Conservation (phyloP, 306 rosid genomes). For the Bauhinia variegata region DNA sequence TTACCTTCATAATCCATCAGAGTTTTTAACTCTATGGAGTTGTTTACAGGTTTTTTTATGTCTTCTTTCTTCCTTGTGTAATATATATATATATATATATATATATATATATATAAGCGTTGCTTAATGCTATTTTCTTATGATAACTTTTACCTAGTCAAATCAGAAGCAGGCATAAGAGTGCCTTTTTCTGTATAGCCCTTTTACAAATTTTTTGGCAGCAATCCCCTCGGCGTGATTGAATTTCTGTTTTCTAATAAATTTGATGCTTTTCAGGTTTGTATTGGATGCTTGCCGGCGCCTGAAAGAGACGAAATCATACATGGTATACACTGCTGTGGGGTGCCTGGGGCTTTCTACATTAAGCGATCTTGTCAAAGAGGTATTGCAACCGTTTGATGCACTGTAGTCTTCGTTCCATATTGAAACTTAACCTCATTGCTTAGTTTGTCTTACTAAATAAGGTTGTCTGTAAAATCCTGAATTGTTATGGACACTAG, state of each 20-base stretch:
- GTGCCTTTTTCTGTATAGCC: background rate
- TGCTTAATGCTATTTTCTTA: constrained; percentile 11
- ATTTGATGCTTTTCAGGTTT: constrained; percentile 58
- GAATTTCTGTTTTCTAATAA: constrained; percentile 29
- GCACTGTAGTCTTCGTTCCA: constrained; percentile 7
- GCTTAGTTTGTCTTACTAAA: constrained; percentile 10
- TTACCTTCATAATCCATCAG: background rate
- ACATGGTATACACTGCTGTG: constrained; percentile 88
- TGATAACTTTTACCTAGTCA: background rate
- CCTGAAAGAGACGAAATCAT: constrained; percentile 79
- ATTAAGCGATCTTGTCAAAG: constrained; percentile 70
- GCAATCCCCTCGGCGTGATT: constrained; percentile 2
- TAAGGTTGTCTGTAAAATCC: background rate
- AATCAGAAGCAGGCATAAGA: background rate
- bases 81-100: too few species aligned
- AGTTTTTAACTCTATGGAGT: constrained; percentile 1
- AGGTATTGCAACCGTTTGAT: constrained; percentile 56
- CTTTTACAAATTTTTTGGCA: constrained; percentile 4
- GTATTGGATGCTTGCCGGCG: constrained; percentile 68
- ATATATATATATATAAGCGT: background rate
- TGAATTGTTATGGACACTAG: constrained; percentile 30
- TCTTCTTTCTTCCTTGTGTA: constrained; percentile 19
- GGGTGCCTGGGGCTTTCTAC: constrained; percentile 86
- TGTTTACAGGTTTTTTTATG: constrained; percentile 10
- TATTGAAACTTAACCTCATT: constrained; percentile 12